Evolutionary conservation across 768 basidiomycete genomes (phyloP).

Genomic region (Lactarius sanguifluus): DNA sequence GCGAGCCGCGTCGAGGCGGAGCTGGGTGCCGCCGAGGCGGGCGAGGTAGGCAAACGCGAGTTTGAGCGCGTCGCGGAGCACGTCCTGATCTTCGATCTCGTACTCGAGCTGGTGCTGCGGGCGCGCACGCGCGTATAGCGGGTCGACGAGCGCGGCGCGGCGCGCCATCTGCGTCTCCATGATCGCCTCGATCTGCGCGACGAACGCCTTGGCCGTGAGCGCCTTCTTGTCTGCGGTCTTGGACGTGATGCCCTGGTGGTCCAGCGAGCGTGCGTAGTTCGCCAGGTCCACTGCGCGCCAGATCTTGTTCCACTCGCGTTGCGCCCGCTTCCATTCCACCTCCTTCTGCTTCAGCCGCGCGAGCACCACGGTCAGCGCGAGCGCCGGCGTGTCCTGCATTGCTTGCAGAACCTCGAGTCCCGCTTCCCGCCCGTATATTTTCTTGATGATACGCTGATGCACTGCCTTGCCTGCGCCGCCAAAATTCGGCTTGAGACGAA

Average conservation of each 20-base stretch:
- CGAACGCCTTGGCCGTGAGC: conserved; percentile 69
- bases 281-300: conserved; percentile 96
- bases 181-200: conserved; percentile 81
- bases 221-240: conserved; percentile 88
- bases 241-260: conserved; percentile 91
- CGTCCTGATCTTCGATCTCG: conserved; percentile 65
- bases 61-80: conserved; percentile 86
- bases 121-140: conserved; percentile 56
- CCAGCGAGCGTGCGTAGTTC: conserved; percentile 91
- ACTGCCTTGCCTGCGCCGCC: conserved; percentile 83
- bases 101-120: conserved; percentile 81
- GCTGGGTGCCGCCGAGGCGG: conserved; percentile 85
- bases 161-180: conserved; percentile 79
- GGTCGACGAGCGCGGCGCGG: conserved; percentile 59
- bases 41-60: conserved; percentile 90
- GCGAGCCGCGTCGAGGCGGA: conserved; percentile 67
- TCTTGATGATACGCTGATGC: conserved; percentile 92
- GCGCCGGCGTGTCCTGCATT: conserved; percentile 88
- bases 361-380: conserved; percentile 89
- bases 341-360: conserved; percentile 92
- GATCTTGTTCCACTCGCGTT: conserved; percentile 97
- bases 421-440: conserved; percentile 89
- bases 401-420: conserved; percentile 80
- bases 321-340: conserved; percentile 97
- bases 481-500: conserved; percentile 87